A percentile compares a stretch with the other conserved stretches of the same genome.
These are phyloP conservation scores for Picea sitchensis DNA, from an alignment of 75 land plant species.

Conservation along the genomic window DNA sequence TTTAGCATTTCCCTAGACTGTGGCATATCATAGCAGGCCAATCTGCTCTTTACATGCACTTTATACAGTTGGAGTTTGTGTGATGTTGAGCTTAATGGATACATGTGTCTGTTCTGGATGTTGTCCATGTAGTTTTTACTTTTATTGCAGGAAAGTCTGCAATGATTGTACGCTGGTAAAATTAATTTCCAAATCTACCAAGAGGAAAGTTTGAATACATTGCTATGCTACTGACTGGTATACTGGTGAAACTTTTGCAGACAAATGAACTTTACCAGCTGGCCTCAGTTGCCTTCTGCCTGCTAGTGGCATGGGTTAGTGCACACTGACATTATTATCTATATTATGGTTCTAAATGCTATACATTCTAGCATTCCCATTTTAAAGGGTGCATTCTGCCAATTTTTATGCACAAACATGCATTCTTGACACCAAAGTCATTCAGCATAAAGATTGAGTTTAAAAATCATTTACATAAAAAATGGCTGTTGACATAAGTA, in stretches of 20 bases:
- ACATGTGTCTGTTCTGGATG: background rate
- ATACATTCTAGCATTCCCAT: background rate
- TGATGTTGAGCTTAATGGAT: background rate
- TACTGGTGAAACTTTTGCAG: conserved; percentile 34
- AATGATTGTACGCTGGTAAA: background rate
- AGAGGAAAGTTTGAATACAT: background rate
- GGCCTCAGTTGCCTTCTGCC: conserved; percentile 97
- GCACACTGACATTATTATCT: background rate
- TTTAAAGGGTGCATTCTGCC: background rate
- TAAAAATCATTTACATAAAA: background rate
- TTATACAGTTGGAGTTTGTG: background rate
- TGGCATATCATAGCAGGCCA: background rate
- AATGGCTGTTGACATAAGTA: background rate
- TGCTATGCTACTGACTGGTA: background rate
- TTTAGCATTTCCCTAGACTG: background rate
- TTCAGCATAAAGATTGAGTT: background rate
- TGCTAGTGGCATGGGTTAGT: conserved; percentile 95
- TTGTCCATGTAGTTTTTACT: background rate
- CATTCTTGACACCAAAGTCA: background rate
- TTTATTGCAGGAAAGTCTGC: background rate
- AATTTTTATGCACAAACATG: background rate
- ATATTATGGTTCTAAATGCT: conserved; percentile 4
- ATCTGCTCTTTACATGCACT: background rate
- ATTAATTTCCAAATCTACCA: background rate
- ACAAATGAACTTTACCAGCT: conserved; percentile 96